A percentile compares a stretch with the other conserved stretches of the same genome.
These are phyloP conservation scores for Chlorella sp. DNA, from an alignment of 139 green algal genomes.

Conservation along the genomic window DNA sequence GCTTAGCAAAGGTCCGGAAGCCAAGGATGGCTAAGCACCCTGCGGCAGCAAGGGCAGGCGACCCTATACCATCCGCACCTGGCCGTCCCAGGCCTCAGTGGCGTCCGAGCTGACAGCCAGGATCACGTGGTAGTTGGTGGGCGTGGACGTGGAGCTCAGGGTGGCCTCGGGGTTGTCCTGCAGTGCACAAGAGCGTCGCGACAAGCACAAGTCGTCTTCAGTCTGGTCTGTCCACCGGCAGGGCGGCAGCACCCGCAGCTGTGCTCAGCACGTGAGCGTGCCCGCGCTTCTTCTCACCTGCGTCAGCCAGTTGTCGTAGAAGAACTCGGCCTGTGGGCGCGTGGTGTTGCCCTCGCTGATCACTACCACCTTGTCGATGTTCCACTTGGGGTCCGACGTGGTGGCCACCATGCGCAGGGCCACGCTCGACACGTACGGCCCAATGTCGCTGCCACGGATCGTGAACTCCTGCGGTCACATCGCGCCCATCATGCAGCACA, in stretches of 20 bases:
- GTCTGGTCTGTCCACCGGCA: too few relatives aligned
- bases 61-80: too few relatives aligned
- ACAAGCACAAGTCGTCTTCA: too few relatives aligned
- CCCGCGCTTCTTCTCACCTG: too few relatives aligned
- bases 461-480: slow-evolving; percentile 6
- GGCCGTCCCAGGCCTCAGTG: not conserved
- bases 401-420: slow-evolving; percentile 13
- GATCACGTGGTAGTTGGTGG: not conserved
- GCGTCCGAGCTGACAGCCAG: not conserved
- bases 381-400: slow-evolving; percentile 8
- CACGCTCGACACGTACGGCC: slow-evolving; percentile 1
- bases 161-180: slow-evolving; percentile 5
- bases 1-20: too few relatives aligned
- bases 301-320: slow-evolving; percentile 8
- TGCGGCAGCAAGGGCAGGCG: too few relatives aligned
- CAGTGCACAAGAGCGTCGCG: too few relatives aligned
- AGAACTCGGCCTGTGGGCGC: slow-evolving; percentile 8
- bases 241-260: too few relatives aligned
- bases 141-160: slow-evolving; percentile 2
- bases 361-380: slow-evolving; percentile 11
- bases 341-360: not conserved
- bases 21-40: too few relatives aligned
- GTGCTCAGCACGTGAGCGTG: too few relatives aligned
- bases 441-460: slow-evolving; percentile 5
- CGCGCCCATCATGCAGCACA: not conserved